These are phyloP conservation scores for Phytophthora citrophthora DNA, from an alignment of 352 stramenopile genomes.

Conservation along the genomic window DNA sequence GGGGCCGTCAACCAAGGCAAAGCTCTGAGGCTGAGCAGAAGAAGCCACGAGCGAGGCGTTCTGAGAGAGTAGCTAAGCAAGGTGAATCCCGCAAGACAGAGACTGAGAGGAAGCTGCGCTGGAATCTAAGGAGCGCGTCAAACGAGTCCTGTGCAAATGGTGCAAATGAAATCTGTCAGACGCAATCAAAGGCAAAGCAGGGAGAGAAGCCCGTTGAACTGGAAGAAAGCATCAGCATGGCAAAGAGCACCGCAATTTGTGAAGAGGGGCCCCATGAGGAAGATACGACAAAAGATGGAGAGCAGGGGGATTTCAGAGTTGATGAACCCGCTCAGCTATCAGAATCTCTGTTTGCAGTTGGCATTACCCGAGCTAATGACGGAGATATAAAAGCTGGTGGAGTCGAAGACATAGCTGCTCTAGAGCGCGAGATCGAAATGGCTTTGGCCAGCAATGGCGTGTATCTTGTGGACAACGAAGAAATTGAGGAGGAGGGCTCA, in stretches of 20 bases:
- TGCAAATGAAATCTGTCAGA: neutral
- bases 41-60: neutral
- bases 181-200: neutral
- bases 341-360: neutral
- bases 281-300: neutral
- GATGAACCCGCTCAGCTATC: neutral
- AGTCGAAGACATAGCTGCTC: neutral
- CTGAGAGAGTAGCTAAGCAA: neutral
- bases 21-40: slow-evolving; percentile 1
- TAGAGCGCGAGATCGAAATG: neutral
- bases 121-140: slow-evolving; percentile 10
- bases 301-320: neutral
- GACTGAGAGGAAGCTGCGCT: neutral
- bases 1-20: slow-evolving; percentile 4
- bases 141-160: neutral
- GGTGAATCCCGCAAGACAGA: neutral
- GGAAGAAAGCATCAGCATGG: neutral
- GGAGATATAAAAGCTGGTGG: neutral
- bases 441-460: neutral
- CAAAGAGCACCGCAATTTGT: neutral
- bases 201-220: neutral
- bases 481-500: neutral
- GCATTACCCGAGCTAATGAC: slow-evolving; percentile 2
- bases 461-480: neutral
- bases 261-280: neutral